Base-by-base conservation (phyloP, 2,329 filamentous ascomycete species). In the Alternaria angustiovoidea region DNA sequence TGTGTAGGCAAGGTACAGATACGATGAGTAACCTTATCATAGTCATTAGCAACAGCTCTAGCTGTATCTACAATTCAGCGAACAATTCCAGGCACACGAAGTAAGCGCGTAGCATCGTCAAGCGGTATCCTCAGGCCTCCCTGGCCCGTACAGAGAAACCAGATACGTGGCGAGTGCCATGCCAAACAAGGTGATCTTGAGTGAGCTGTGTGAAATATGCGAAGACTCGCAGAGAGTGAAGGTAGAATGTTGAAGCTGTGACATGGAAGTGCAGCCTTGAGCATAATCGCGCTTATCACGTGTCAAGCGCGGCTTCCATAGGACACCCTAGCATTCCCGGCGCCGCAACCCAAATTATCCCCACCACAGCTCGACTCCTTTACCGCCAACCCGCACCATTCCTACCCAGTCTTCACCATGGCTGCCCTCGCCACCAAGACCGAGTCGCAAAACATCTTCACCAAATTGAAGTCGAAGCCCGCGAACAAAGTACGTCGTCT, bases 371-470 rank as follows among this genome's bases (percentile, higher is more conserved):
- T 70, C 62, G 60, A 68, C 67, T 69, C 71, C 70, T 71, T 66
- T 68, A 60, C 67, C 63, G 54, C 65, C 58, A 63, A 44, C 53
- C 61, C 56, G 56, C 56, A 18, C 63, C 63, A 66, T 67, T 72
- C 51, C 59, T 68, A 63, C 62, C 42, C 59, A 60, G 54, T 57
- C 59, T 55, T 62, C 72, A 69, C 60, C 65, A 88, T 88, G 86
- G 85, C 84, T 86, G 85, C 84, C 79, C 78, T 84, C 63, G 95
- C 95, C 77, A 90, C 92, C 54, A 99, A 98, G 86, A 88, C 93
- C 78, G 89, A 98, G 85, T 97, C 94, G 82, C 91, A 94, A 80
- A 94, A 94, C 83, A 92, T 99, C 81, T 99, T 99, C 82, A 92
- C 96, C 84, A 97, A 97, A 84, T 84, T 98, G 79, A 97, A 96